Evolutionary conservation across 2,329 filamentous ascomycete genomes (phyloP).

Genomic region (Trichoderma asperellum): DNA sequence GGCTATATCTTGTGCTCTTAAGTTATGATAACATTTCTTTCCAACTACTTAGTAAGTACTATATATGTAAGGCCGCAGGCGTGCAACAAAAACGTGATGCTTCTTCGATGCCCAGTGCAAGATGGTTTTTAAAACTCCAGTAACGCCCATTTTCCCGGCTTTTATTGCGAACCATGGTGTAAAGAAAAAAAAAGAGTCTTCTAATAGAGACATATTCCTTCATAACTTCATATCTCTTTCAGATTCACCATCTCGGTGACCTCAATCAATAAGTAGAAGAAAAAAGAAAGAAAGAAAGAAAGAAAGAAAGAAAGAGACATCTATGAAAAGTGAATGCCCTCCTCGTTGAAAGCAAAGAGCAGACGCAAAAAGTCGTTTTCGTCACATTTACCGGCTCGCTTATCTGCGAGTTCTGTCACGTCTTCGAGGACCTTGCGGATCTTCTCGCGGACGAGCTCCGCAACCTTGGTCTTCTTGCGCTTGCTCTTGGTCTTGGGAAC

Average conservation of each 20-base stretch:
- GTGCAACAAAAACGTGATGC: constrained; percentile 1
- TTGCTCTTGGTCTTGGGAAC: constrained; percentile 65
- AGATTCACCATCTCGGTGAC: neutral
- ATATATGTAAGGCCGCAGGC: neutral
- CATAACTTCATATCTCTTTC: neutral
- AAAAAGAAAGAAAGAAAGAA: neutral
- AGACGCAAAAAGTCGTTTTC: constrained; percentile 89
- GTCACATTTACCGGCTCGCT: constrained; percentile 82
- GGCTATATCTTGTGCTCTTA: neutral
- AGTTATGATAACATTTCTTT: neutral
- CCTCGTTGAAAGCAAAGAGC: constrained; percentile 81
- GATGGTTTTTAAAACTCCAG: constrained; percentile 1
- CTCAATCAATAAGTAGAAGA: neutral
- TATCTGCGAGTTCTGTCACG: constrained; percentile 78
- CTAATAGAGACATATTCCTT: constrained; percentile 7
- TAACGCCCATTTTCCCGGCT: constrained; percentile 11
- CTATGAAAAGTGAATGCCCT: constrained; percentile 89
- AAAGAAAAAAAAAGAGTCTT: neutral
- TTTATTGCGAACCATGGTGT: constrained; percentile 10
- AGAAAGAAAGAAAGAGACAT: neutral
- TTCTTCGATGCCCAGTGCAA: neutral
- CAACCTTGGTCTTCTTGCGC: constrained; percentile 78
- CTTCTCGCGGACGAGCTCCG: constrained; percentile 82
- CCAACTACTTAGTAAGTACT: neutral
- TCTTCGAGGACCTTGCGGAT: constrained; percentile 82